Percentiles rank a stretch among this genome's conserved stretches.
phyloP scores from a whole-genome alignment of 371 early-diverging fungal species.

The Dichotomocladium elegans region DNA sequence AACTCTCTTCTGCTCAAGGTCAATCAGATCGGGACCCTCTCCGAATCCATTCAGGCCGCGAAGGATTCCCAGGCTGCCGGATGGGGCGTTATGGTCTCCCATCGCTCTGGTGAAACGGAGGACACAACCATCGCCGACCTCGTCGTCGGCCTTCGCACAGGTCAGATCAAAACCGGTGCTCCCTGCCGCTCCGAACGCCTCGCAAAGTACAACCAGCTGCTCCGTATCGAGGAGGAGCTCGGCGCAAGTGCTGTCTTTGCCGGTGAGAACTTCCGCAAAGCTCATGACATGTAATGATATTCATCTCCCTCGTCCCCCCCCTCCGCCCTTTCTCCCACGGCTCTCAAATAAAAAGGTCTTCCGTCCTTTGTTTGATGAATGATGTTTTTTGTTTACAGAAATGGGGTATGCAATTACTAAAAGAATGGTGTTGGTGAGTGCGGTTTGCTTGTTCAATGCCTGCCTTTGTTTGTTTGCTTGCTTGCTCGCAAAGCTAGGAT shows the following conservation, averaged over 20 bases:
- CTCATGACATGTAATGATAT: constrained; percentile 59
- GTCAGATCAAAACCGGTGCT: constrained; percentile 99
- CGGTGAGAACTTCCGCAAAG: constrained; percentile 89
- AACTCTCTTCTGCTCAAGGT: constrained; percentile 97
- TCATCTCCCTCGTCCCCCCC: not conserved
- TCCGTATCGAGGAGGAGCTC: constrained; percentile 90
- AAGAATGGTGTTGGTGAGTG: too few relatives aligned
- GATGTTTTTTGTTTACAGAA: constrained; percentile 1
- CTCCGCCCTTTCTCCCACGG: not conserved
- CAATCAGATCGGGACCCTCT: constrained; percentile 98
- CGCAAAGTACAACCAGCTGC: constrained; percentile 98
- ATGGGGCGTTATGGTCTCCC: constrained; percentile 99
- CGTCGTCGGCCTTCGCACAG: constrained; percentile 95
- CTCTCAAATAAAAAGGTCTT: not conserved
- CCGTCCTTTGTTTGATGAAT: not conserved
- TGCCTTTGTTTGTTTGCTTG: not conserved
- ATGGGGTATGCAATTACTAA: not conserved
- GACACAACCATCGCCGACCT: constrained; percentile 98
- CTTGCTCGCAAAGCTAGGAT: not conserved
- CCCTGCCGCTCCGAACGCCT: constrained; percentile 97
- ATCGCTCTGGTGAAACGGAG: constrained; percentile 99
- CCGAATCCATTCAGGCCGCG: constrained; percentile 89
- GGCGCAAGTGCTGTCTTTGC: constrained; percentile 83
- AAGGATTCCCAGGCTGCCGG: constrained; percentile 70
- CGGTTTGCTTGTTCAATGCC: not conserved